A percentile compares a stretch with the other conserved stretches of the same genome.
Evolutionary conservation across 2,329 filamentous ascomycete genomes (phyloP).

Genomic region (Scedosporium dehoogii): DNA sequence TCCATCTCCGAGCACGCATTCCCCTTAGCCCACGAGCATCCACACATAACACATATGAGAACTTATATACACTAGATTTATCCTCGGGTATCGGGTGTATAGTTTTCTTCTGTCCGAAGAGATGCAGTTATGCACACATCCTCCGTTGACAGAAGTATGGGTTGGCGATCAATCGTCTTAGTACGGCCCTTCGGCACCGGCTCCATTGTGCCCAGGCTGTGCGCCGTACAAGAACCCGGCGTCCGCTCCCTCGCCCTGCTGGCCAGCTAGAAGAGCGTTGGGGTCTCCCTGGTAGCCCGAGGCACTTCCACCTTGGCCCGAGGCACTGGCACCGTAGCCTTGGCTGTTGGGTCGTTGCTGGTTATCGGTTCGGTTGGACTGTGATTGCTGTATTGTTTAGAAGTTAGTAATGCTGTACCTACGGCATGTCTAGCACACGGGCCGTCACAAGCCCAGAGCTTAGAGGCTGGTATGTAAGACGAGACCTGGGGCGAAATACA

Average conservation of each 20-base stretch:
- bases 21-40: too few species aligned
- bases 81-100: not conserved
- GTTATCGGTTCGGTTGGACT: conserved; percentile 60
- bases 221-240: conserved; percentile 41
- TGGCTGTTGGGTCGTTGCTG: conserved; percentile 42
- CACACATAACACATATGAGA: not conserved
- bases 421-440: not conserved
- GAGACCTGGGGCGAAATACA: not conserved
- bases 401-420: not conserved
- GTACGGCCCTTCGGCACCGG: conserved; percentile 41
- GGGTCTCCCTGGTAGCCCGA: conserved; percentile 18
- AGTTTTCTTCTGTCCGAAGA: not conserved
- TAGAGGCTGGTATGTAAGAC: not conserved
- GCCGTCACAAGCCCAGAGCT: not conserved
- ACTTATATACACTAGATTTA: not conserved
- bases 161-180: conserved; percentile 18
- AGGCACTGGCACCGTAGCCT: conserved; percentile 35
- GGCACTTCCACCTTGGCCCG: conserved; percentile 27
- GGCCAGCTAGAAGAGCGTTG: conserved; percentile 21
- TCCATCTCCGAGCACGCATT: too few species aligned
- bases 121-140: not conserved
- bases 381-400: conserved; percentile 47
- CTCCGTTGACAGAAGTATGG: not conserved
- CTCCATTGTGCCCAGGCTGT: conserved; percentile 49
- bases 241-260: conserved; percentile 32